Evolutionary conservation across 345 rosid genomes (phyloP).

Genomic region (Iberis pinnata): DNA sequence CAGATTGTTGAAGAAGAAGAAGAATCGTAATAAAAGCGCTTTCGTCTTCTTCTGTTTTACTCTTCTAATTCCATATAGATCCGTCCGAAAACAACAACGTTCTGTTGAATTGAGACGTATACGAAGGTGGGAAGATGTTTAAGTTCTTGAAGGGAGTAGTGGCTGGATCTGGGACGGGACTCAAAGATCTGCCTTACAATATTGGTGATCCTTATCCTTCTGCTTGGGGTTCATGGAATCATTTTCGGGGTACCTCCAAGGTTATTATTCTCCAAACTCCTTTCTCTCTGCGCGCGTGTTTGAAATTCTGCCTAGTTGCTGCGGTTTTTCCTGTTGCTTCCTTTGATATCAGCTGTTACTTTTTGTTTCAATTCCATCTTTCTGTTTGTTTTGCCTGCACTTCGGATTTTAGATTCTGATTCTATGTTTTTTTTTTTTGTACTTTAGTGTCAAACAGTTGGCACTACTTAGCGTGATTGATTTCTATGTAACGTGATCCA

Average conservation of each 20-base stretch:
- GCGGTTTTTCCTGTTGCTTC: too few species aligned
- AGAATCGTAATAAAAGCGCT: too few species aligned
- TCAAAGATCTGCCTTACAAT: slow-evolving; percentile 92
- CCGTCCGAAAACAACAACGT: slow-evolving; percentile 1
- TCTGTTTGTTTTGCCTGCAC: too few species aligned
- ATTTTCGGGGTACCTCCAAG: slow-evolving; percentile 89
- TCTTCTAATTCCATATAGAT: slow-evolving; percentile 15
- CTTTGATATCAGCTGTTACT: too few species aligned
- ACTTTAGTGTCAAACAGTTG: too few species aligned
- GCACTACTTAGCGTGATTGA: too few species aligned
- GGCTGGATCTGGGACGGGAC: slow-evolving; percentile 90
- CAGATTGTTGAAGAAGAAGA: slow-evolving; percentile 15
- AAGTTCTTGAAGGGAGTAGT: slow-evolving; percentile 91
- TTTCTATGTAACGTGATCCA: too few species aligned
- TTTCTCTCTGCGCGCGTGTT: not conserved
- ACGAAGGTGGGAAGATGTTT: slow-evolving; percentile 42
- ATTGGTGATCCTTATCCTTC: slow-evolving; percentile 83
- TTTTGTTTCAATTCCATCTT: too few species aligned
- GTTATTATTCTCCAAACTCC: slow-evolving; percentile 27
- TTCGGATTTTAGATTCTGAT: too few species aligned
- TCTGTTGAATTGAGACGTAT: slow-evolving; percentile 8
- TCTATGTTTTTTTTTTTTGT: too few species aligned
- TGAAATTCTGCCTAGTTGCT: not conserved
- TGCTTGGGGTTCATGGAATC: slow-evolving; percentile 97
- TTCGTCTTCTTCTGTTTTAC: not conserved